Conservation (phyloP, 176 grass and related monocot genomes). For the Themeda triandra region DNA sequence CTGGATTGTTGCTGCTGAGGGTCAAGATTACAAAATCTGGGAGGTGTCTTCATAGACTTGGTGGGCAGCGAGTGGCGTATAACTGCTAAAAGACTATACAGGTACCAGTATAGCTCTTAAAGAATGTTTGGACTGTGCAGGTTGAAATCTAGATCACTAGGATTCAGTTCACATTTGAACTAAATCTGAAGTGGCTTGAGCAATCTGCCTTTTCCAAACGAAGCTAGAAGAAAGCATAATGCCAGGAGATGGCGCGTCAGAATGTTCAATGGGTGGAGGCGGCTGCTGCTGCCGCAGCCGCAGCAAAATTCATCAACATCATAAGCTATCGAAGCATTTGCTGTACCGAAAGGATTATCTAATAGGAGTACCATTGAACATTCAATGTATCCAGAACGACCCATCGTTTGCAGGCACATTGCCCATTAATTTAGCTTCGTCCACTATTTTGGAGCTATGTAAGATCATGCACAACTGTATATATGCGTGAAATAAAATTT, state of each 20-base stretch:
- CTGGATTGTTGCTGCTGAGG: constrained; percentile 73
- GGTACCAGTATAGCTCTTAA: background rate
- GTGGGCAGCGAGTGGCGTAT: background rate
- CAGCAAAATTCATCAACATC: background rate
- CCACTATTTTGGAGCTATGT: constrained; percentile 17
- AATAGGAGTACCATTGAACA: background rate
- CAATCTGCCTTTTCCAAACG: background rate
- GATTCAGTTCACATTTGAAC: background rate
- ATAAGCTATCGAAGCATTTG: constrained; percentile 9
- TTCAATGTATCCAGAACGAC: constrained; percentile 17
- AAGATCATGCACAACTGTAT: background rate
- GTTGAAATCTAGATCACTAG: background rate
- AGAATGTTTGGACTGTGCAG: background rate
- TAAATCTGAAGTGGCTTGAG: background rate
- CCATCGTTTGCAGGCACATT: constrained; percentile 26
- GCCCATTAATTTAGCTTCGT: constrained; percentile 3
- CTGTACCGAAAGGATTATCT: background rate
- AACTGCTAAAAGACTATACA: background rate
- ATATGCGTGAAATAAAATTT: background rate
- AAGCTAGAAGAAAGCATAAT: background rate
- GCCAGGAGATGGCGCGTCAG: constrained; percentile 18
- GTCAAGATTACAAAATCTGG: constrained; percentile 85
- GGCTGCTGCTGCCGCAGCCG: background rate
- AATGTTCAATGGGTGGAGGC: background rate
- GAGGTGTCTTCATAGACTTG: constrained; percentile 35